phyloP scores from a whole-genome alignment of 2,329 filamentous ascomycete genomes.

The Pseudocercospora fuligena region DNA sequence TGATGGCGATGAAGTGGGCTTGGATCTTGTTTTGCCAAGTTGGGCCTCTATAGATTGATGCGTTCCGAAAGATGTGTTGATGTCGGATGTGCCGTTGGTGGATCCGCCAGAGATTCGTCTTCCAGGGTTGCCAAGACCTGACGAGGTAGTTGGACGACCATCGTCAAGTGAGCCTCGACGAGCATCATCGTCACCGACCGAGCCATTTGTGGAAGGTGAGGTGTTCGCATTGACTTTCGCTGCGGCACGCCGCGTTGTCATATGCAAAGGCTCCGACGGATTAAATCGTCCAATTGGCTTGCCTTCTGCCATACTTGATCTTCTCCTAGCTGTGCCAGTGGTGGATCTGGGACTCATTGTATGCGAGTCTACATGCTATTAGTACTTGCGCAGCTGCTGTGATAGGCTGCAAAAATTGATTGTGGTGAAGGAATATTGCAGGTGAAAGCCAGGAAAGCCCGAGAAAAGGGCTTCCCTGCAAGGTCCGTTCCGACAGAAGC shows the following conservation, averaged over 20 bases:
- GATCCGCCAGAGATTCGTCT: slow-evolving; percentile 29
- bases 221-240: slow-evolving; percentile 22
- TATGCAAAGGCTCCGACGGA: slow-evolving; percentile 54
- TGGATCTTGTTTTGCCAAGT: background rate
- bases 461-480: slow-evolving; percentile 4
- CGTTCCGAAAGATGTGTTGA: slow-evolving; percentile 22
- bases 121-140: slow-evolving; percentile 33
- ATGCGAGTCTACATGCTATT: slow-evolving; percentile 5
- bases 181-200: slow-evolving; percentile 32
- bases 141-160: slow-evolving; percentile 30
- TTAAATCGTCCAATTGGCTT: slow-evolving; percentile 43
- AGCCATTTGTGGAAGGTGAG: slow-evolving; percentile 35
- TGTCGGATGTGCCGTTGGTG: slow-evolving; percentile 22
- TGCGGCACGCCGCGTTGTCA: slow-evolving; percentile 50
- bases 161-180: slow-evolving; percentile 34
- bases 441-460: background rate
- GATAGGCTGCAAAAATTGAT: background rate
- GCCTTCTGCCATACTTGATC: background rate
- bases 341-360: slow-evolving; percentile 17
- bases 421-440: background rate
- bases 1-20: slow-evolving; percentile 11
- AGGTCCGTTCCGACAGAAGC: background rate
- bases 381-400: slow-evolving; percentile 1
- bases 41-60: slow-evolving; percentile 17
- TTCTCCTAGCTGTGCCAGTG: background rate